Base-by-base conservation (phyloP, 805 yeast species). In the Candida koratica region DNA sequence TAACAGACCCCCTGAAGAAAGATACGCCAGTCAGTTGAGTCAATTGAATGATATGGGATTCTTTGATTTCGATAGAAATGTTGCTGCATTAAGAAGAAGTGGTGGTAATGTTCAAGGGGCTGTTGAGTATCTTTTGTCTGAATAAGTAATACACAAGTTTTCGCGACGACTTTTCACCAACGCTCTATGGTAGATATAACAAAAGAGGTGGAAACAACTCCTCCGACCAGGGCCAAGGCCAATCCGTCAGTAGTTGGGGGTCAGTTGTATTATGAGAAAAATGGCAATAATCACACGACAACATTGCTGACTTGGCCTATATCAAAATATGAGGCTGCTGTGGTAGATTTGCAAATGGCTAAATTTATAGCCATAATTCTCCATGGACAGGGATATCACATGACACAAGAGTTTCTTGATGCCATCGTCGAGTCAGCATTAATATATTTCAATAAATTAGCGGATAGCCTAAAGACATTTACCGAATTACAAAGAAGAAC, bases 51-150 rank as follows among this genome's bases (percentile, higher is more conserved):
- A 67, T 43, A 67, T 67, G 73, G 73, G 73, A n/a, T 90, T 90
- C 65, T 78, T 76, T 47, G 97, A 90, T 48, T 90, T 90, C 55
- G 97, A 90, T 48, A 74, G 85, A 48, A 93, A 93, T 54, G 88
- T 93, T 16, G 80, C 79, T 18, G 97, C 97, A 1, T 72, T 93
- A 51, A 79, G 97, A 66, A 79, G 97, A 63, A 79, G 90, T 37
- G 98, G 98, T 22, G 98, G 98, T 6, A 85, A 89, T 44, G 97
- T 90, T 17, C 96, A 90, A 64, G 97, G 97, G 30, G 98, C 98
- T 8, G 71, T 90, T 34, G 97, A 90, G 60, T 84, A 86, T 36
- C 37, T 44, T 16, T 42, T 44, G 9, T 20, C 23, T 20, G 23
- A 20, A 20, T 20, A 20, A 20, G 10, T 20, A 10, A 20, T n/a